Conservation (phyloP, 306 rosid genomes). For the Clitoria ternatea region DNA sequence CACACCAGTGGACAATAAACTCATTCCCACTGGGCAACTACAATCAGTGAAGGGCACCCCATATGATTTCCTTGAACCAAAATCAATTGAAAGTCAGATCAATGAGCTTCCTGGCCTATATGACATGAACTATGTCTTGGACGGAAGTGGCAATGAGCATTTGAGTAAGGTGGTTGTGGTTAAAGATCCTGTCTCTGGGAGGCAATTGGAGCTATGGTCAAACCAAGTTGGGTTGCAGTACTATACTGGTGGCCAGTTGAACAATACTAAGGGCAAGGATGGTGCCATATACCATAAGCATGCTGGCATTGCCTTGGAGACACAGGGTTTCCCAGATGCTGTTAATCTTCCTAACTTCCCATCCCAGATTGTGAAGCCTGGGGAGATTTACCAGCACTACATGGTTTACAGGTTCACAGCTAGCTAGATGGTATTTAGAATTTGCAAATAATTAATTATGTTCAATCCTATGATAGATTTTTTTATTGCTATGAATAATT, state of each 20-base stretch:
- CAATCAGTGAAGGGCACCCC: constrained; percentile 40
- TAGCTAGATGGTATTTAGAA: not conserved
- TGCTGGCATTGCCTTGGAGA: constrained; percentile 53
- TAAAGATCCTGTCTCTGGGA: constrained; percentile 43
- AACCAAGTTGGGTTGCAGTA: constrained; percentile 55
- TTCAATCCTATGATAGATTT: not conserved
- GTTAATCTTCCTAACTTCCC: constrained; percentile 56
- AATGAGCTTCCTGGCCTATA: constrained; percentile 42
- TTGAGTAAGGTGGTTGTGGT: constrained; percentile 38
- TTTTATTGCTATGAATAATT: not conserved
- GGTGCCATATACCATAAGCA: constrained; percentile 31
- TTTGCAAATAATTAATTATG: not conserved
- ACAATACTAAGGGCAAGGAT: constrained; percentile 40
- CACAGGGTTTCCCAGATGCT: constrained; percentile 64
- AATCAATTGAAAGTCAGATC: constrained; percentile 37
- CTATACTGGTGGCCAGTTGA: constrained; percentile 44
- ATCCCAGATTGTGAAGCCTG: constrained; percentile 49
- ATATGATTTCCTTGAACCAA: constrained; percentile 50
- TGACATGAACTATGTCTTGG: constrained; percentile 62
- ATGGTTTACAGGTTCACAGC: constrained; percentile 62
- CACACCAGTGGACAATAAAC: constrained; percentile 51
- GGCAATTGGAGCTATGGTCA: constrained; percentile 69
- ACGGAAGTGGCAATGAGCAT: constrained; percentile 11
- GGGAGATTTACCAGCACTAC: constrained; percentile 46
- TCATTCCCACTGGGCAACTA: constrained; percentile 54